Evolutionary conservation across 1,139 yeast genomes (phyloP), one percentile per base, ranked within the genome.

Genomic region (Sugiyamaella neomexicana): DNA sequence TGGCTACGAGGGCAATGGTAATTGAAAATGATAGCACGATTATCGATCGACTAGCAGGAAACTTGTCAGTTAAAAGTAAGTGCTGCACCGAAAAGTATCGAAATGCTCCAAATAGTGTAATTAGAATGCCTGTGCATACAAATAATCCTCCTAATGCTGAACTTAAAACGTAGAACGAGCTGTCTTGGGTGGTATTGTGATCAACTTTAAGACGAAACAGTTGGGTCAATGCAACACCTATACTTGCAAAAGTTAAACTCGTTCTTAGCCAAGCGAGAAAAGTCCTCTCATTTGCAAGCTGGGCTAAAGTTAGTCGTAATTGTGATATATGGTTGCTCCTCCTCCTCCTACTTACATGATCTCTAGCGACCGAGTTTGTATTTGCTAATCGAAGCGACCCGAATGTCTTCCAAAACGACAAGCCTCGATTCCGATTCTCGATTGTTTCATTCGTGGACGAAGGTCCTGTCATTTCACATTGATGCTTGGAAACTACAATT

Each of bases 251-350:
- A 9, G 81, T 78, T 50, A 81, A 65, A 10, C 82, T 75, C 0
- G 95, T 86, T 57, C 95, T 75, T 39, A 84, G 70, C 86, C 91
- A 87, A 0, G 95, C 93, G 12, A 87, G 72, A 56, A 82, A 82
- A 0, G 95, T 87, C 56, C 95, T 74, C 66, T 87, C 95, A 65
- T 86, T 86, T 15, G 95, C 91, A 69, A 87, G 70, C 72, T 75
- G 52, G 31, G 27, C 12, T 8, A 3, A 5, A 20, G 5, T 20
- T 20, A 20, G 25, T 20, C 25, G 5, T 5, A 20, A 5, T 20
- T 20, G 3, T 20, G 5, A 5, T 3, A 3, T 5, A 20, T 20
- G 25, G 5, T 20, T 5, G 25, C 25, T 20, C 34, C 8, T 9
- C n/a, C 34, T n/a, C n/a, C n/a, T n/a, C n/a, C n/a, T n/a, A 68